Conservation (phyloP, 768 basidiomycete species). For the Hortiboletus flavorubellus region DNA sequence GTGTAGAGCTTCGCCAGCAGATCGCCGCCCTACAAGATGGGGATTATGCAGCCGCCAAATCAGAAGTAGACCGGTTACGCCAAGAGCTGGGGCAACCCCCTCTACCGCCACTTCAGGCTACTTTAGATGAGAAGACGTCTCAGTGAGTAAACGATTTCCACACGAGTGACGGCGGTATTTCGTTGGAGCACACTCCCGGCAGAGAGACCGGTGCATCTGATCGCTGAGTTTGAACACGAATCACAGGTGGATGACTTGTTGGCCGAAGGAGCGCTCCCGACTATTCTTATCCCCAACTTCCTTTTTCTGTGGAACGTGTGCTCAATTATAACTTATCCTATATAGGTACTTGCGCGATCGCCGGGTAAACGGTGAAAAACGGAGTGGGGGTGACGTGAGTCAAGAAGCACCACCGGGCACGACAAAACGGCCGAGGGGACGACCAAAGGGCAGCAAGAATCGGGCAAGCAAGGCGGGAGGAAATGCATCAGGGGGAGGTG, state of each 20-base stretch:
- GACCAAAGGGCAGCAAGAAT: slow-evolving; percentile 73
- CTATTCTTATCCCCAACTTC: slow-evolving; percentile 1
- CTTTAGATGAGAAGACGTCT: slow-evolving; percentile 65
- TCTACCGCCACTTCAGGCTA: slow-evolving; percentile 66
- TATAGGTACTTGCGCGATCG: slow-evolving; percentile 61
- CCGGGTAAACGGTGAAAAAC: slow-evolving; percentile 48
- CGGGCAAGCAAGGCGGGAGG: slow-evolving; percentile 22
- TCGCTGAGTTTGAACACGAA: slow-evolving; percentile 1
- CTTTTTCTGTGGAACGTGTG: slow-evolving; percentile 8
- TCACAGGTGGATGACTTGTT: neutral
- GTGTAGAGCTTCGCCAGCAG: slow-evolving; percentile 61
- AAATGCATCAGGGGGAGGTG: slow-evolving; percentile 7
- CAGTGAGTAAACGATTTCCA: slow-evolving; percentile 39
- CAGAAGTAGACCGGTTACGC: slow-evolving; percentile 72
- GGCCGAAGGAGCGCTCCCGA: neutral
- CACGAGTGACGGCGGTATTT: slow-evolving; percentile 5
- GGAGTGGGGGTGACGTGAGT: slow-evolving; percentile 23
- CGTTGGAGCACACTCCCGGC: slow-evolving; percentile 2
- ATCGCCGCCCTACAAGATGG: slow-evolving; percentile 68
- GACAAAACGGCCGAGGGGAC: slow-evolving; percentile 56
- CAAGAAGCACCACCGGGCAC: slow-evolving; percentile 29
- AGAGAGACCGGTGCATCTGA: slow-evolving; percentile 3
- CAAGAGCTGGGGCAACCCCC: slow-evolving; percentile 74
- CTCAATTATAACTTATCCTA: slow-evolving; percentile 11
- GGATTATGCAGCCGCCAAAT: slow-evolving; percentile 71